These are phyloP conservation scores for Notholithocarpus densiflorus DNA, from an alignment of 306 rosid species.

Conservation along the genomic window DNA sequence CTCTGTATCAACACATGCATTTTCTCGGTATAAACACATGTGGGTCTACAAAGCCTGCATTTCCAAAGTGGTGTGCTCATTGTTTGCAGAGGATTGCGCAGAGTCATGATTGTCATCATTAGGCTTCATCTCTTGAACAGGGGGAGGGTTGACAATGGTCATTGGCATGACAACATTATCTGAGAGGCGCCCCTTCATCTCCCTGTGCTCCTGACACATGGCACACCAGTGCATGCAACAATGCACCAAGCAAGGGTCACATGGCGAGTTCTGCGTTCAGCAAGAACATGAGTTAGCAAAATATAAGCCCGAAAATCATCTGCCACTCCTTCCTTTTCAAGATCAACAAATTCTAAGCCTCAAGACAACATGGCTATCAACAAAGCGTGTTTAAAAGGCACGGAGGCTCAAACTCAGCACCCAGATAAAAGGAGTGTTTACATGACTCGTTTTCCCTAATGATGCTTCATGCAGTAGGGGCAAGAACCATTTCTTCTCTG, in stretches of 20 bases:
- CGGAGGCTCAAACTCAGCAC: too few relatives aligned
- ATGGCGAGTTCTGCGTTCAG: slow-evolving; percentile 70
- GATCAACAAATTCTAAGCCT: not conserved
- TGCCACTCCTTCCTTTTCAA: not conserved
- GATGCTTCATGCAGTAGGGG: too few relatives aligned
- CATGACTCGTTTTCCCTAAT: too few relatives aligned
- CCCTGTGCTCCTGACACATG: slow-evolving; percentile 95
- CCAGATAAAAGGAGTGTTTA: too few relatives aligned
- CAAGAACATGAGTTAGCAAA: not conserved
- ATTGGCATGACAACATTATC: slow-evolving; percentile 57
- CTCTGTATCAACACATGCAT: not conserved
- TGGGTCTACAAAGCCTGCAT: slow-evolving; percentile 66
- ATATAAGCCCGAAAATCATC: not conserved
- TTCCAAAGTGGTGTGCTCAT: slow-evolving; percentile 66
- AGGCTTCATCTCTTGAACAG: slow-evolving; percentile 77
- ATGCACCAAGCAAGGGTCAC: slow-evolving; percentile 89
- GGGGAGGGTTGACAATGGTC: slow-evolving; percentile 85
- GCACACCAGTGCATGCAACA: slow-evolving; percentile 98
- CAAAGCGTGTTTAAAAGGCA: not conserved
- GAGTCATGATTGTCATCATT: slow-evolving; percentile 40
- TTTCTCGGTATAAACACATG: slow-evolving; percentile 5
- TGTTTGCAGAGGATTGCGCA: slow-evolving; percentile 46
- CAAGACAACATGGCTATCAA: not conserved
- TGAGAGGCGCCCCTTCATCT: slow-evolving; percentile 80
- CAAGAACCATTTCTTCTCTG: too few relatives aligned